Percentiles rank a stretch among this genome's conserved stretches.
Evolutionary conservation across 2,329 filamentous ascomycete genomes (phyloP).

Genomic region (Aspergillus niger): DNA sequence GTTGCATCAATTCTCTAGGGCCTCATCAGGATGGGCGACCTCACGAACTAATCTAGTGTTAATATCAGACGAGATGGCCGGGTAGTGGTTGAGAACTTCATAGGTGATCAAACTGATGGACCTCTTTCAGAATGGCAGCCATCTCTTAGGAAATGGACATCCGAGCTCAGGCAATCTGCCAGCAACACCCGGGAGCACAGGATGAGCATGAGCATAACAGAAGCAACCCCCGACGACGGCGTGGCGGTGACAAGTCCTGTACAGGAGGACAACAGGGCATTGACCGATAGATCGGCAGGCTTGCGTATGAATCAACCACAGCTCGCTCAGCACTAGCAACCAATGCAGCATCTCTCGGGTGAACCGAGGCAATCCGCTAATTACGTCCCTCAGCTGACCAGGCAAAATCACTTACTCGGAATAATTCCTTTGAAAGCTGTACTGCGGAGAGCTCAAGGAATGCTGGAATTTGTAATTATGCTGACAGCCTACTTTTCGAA

Average conservation of each 20-base stretch:
- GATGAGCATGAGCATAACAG: constrained; percentile 8
- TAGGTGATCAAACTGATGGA: background rate
- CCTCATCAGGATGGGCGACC: constrained; percentile 5
- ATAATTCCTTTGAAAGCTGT: background rate
- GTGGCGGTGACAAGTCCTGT: constrained; percentile 8
- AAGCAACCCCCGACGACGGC: constrained; percentile 9
- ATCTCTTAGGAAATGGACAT: constrained; percentile 7
- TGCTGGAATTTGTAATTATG: background rate
- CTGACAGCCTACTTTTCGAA: background rate
- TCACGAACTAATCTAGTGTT: constrained; percentile 4
- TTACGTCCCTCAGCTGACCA: no score
- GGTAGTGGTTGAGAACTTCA: background rate
- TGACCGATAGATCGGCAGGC: constrained; percentile 3
- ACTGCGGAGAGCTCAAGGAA: constrained; percentile 1
- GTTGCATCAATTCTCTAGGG: background rate
- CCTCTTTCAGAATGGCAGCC: constrained; percentile 4
- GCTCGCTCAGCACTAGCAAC: background rate
- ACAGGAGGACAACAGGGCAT: constrained; percentile 10
- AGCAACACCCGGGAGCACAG: background rate
- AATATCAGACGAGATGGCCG: background rate
- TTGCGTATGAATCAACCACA: background rate
- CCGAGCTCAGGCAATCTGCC: constrained; percentile 2
- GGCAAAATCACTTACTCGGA: background rate
- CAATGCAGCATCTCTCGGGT: constrained; percentile 1
- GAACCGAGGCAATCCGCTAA: background rate